phyloP scores from a whole-genome alignment of 2,329 filamentous ascomycete genomes.

The Alternaria alternata region DNA sequence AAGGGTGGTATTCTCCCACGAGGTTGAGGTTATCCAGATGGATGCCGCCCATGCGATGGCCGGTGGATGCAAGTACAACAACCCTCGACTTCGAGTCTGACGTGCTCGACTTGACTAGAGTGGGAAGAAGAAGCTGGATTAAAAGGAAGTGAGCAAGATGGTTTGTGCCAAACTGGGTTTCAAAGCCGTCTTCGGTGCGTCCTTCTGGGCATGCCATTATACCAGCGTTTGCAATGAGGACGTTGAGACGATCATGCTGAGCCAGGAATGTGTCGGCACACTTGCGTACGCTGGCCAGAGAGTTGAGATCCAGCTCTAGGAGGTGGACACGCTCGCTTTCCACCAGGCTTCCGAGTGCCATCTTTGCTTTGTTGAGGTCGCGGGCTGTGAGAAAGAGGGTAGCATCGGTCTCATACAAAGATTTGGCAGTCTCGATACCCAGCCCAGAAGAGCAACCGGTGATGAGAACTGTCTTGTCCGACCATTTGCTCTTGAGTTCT shows the following conservation, averaged over 20 bases:
- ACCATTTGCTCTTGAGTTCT: slow-evolving; percentile 15
- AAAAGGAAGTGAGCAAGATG: slow-evolving; percentile 64
- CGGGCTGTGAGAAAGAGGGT: slow-evolving; percentile 57
- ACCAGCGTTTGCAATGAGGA: slow-evolving; percentile 31
- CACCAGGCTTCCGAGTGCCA: slow-evolving; percentile 34
- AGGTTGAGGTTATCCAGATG: slow-evolving; percentile 52
- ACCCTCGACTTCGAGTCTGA: slow-evolving; percentile 46
- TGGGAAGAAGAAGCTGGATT: slow-evolving; percentile 58
- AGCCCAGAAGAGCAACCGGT: slow-evolving; percentile 14
- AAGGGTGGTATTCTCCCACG: slow-evolving; percentile 50
- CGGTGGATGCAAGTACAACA: slow-evolving; percentile 25
- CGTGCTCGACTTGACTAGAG: slow-evolving; percentile 52
- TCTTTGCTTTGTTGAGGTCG: slow-evolving; percentile 21
- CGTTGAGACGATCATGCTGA: slow-evolving; percentile 25
- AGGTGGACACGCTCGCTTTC: slow-evolving; percentile 28
- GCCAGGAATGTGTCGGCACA: slow-evolving; percentile 32
- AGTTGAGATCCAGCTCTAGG: slow-evolving; percentile 35
- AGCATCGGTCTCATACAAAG: slow-evolving; percentile 57
- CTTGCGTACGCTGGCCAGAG: slow-evolving; percentile 26
- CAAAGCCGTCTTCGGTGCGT: slow-evolving; percentile 50
- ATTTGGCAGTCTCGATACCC: slow-evolving; percentile 42
- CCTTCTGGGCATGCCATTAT: slow-evolving; percentile 36
- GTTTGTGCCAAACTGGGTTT: slow-evolving; percentile 63
- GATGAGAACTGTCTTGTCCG: slow-evolving; percentile 35
- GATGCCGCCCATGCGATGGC: slow-evolving; percentile 11